These are phyloP conservation scores for Globisporangium canariense DNA, from an alignment of 352 stramenopile genomes.

Conservation along the genomic window DNA sequence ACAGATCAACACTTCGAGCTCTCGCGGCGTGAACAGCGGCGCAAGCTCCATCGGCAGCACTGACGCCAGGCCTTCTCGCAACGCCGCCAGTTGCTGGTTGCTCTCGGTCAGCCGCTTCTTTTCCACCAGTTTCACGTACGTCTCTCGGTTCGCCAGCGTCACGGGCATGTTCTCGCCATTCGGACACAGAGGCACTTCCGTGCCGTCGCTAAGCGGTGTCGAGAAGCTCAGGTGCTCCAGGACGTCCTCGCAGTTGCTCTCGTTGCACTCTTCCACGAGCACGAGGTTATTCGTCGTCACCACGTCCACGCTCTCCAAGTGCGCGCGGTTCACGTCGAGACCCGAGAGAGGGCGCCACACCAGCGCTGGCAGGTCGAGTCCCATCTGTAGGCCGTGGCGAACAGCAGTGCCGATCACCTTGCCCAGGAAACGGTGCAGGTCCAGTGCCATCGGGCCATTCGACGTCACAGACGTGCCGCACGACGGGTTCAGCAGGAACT, in stretches of 20 bases:
- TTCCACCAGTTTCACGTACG: conserved; percentile 70
- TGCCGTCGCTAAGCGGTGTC: conserved; percentile 77
- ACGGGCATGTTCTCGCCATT: conserved; percentile 73
- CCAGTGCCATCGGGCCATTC: conserved; percentile 88
- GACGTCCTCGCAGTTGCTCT: conserved; percentile 37
- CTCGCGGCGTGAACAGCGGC: conserved; percentile 93
- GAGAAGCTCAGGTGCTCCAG: conserved; percentile 75
- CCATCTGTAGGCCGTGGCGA: conserved; percentile 94
- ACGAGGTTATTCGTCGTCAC: conserved; percentile 66
- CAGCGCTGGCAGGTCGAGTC: conserved; percentile 84
- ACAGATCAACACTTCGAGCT: conserved; percentile 96
- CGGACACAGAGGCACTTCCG: conserved; percentile 60
- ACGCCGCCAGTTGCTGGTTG: conserved; percentile 67
- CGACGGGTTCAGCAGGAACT: conserved; percentile 88
- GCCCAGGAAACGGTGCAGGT: conserved; percentile 94
- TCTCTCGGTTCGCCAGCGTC: conserved; percentile 49
- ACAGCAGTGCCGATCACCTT: conserved; percentile 95
- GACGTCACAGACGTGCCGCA: conserved; percentile 78
- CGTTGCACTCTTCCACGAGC: conserved; percentile 52
- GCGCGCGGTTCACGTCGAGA: conserved; percentile 64
- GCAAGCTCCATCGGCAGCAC: conserved; percentile 97
- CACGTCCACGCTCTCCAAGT: conserved; percentile 82
- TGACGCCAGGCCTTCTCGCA: conserved; percentile 87
- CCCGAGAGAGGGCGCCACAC: conserved; percentile 86
- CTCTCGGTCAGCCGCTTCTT: conserved; percentile 77